Conservation (phyloP, 2,329 filamentous ascomycete species). For the Orbilia blumenaviensis region DNA sequence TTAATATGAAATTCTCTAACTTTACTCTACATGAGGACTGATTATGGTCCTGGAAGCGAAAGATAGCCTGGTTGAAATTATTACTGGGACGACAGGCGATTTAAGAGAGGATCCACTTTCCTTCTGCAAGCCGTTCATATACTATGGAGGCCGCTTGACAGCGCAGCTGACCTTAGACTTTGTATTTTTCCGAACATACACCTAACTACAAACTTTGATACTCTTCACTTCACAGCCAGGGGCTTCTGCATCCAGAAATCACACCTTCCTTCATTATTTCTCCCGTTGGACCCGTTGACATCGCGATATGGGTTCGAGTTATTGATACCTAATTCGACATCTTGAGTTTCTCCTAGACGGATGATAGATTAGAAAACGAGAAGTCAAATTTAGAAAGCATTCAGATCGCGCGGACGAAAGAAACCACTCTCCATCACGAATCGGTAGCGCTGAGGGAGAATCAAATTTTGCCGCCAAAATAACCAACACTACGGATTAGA, state of each 20-base stretch:
- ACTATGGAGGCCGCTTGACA: slow-evolving; percentile 25
- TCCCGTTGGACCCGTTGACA: background rate
- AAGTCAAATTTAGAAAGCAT: background rate
- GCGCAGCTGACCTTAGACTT: slow-evolving; percentile 14
- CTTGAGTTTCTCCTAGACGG: background rate
- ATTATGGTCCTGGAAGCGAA: slow-evolving; percentile 40
- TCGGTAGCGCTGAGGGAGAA: background rate
- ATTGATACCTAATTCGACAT: slow-evolving; percentile 1
- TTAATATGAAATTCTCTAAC: slow-evolving; percentile 1
- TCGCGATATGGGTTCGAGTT: background rate
- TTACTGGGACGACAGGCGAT: slow-evolving; percentile 46
- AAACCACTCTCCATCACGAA: background rate
- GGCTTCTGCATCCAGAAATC: background rate
- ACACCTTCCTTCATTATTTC: background rate
- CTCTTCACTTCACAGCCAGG: slow-evolving; percentile 15
- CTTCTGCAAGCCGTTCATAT: slow-evolving; percentile 38
- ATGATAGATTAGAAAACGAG: background rate
- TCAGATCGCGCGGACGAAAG: background rate
- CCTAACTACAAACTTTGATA: slow-evolving; percentile 4
- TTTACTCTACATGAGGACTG: slow-evolving; percentile 35
- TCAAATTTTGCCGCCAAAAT: background rate
- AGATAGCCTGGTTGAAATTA: slow-evolving; percentile 17
- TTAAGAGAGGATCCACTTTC: slow-evolving; percentile 36
- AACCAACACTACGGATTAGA: slow-evolving; percentile 8
- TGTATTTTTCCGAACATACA: slow-evolving; percentile 15